Base-by-base conservation (phyloP, 148 eudicot genomes). In the Polygonum aviculare region DNA sequence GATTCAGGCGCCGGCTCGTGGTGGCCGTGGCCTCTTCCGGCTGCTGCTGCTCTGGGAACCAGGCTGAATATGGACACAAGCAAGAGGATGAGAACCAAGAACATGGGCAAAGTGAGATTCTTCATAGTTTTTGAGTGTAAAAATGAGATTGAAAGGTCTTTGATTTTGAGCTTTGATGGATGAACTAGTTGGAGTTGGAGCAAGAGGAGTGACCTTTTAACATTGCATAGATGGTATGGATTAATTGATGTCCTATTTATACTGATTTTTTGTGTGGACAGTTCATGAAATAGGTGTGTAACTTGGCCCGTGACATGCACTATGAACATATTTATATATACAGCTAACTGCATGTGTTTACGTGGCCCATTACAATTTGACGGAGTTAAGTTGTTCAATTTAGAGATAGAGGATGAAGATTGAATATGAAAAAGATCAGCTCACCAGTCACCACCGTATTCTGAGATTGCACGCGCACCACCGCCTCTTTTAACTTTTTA, bases 271-370 rank as follows among this genome's bases (percentile, higher is more conserved):
- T 72, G 52, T 70, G 49, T 36, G 74, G 14, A 70, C 21, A 49
- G 74, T 47, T 16, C 12, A 70, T 41, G 7, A 15, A 31, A 31
- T 31, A 62, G 35, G 15, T 62, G 38, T 62, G 33, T 19, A 50
- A 44, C 18, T 69, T 69, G 51, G 75, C 54, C 75, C 75, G 75
- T 72, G 75, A 72, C 35, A 72, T 21, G 35, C 75, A 72, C 52
- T 72, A 72, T 45, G 7, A 35, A 12, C n/a, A 67, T 35, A 67
- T 35, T 67, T 67, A 67, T 60, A 60, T 60, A 3, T 60, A 60
- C 69, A 31, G 36, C 69, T 22, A 60, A 60, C 31, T 10, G 16
- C 16, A 10, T 60, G 38, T 5, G 1, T 7, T 57, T 57, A 57
- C 63, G 63, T 57, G 63, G 63, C 63, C 26, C 63, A 57, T 57